These are phyloP conservation scores for Leccinum pachyderme DNA, from an alignment of 1,284 basidiomycete species.

Conservation along the genomic window DNA sequence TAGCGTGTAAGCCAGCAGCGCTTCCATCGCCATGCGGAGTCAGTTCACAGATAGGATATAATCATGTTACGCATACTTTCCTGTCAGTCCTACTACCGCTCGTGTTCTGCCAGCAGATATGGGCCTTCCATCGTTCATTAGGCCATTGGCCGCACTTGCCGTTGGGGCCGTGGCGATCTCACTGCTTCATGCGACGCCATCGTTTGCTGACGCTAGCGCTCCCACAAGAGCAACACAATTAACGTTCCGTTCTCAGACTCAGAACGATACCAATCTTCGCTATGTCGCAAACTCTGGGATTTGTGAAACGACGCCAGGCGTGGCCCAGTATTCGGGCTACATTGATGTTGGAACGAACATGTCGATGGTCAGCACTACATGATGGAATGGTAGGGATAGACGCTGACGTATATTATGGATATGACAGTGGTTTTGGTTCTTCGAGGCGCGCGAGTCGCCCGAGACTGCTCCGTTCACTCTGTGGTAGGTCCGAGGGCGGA, in stretches of 20 bases:
- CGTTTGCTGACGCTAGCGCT: background rate
- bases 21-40: background rate
- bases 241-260: constrained; percentile 19
- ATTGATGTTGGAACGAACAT: constrained; percentile 58
- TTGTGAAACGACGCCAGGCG: constrained; percentile 70
- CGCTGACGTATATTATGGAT: constrained; percentile 7
- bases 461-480: constrained; percentile 65
- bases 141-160: background rate
- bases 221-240: constrained; percentile 9
- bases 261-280: constrained; percentile 37
- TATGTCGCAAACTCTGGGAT: constrained; percentile 65
- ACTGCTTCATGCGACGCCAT: background rate
- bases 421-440: constrained; percentile 70
- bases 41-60: background rate
- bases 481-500: constrained; percentile 41
- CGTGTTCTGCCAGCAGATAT: background rate
- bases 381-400: too few species aligned
- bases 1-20: too few species aligned
- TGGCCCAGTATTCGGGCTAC: constrained; percentile 68
- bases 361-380: constrained; percentile 48
- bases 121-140: background rate
- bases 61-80: background rate
- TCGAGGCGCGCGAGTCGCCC: constrained; percentile 57
- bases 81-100: background rate
- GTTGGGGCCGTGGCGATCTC: background rate